A percentile compares a stretch with the other conserved stretches of the same genome.
These are phyloP conservation scores for Epithele typhae DNA, from an alignment of 768 basidiomycete genomes.

Conservation along the genomic window DNA sequence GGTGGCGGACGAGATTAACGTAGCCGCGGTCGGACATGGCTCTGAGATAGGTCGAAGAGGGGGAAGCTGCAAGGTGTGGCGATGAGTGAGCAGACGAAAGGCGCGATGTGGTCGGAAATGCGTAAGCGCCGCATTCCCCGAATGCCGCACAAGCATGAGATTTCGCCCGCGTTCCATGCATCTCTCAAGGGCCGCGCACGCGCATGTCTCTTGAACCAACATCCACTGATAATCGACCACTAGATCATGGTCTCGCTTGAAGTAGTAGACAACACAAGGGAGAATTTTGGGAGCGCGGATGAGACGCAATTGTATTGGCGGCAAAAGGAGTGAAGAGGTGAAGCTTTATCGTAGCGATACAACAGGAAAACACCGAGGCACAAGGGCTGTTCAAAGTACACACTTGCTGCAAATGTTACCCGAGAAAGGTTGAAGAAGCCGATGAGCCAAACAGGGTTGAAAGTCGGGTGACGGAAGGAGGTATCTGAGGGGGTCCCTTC, in stretches of 20 bases:
- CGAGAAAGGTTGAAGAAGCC: neutral
- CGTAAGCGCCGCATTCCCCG: neutral
- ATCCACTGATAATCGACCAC: no score
- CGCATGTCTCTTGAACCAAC: no score
- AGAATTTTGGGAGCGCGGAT: neutral
- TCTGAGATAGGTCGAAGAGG: no score
- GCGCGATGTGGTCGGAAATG: no score
- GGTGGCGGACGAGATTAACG: constrained; percentile 44
- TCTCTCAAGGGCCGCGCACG: no score
- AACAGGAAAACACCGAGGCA: constrained; percentile 6
- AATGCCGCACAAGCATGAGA: neutral
- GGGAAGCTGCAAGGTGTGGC: no score
- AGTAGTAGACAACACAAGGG: no score
- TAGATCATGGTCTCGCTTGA: no score
- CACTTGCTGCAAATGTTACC: constrained; percentile 6
- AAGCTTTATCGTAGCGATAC: constrained; percentile 9
- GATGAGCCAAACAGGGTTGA: neutral
- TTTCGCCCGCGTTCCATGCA: no score
- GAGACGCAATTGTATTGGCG: constrained; percentile 2
- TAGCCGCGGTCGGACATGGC: constrained; percentile 31
- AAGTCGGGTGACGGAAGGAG: constrained; percentile 7
- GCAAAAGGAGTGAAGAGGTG: neutral
- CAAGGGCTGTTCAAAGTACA: neutral
- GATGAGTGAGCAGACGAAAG: no score
- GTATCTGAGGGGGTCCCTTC: constrained; percentile 6